A percentile compares a stretch with the other conserved stretches of the same genome.
These are phyloP conservation scores for Alternaria atra DNA, from an alignment of 2,329 filamentous ascomycete species.

Conservation along the genomic window DNA sequence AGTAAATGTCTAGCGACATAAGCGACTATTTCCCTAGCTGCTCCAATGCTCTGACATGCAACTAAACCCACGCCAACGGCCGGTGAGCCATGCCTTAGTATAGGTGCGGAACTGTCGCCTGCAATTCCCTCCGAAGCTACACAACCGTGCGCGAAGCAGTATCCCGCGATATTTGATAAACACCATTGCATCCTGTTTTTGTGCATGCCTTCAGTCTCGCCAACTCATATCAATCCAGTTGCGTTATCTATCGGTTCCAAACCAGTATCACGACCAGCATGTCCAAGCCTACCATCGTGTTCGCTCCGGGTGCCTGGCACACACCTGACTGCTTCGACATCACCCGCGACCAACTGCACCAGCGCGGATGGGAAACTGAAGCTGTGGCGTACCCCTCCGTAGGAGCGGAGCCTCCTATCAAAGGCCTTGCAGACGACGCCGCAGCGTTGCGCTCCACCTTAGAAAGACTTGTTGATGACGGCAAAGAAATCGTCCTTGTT, in stretches of 20 bases:
- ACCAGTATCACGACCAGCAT: background rate
- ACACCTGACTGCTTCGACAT: conserved; percentile 7
- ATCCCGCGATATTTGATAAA: background rate
- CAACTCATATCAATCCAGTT: too few species aligned
- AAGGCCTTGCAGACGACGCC: conserved; percentile 7
- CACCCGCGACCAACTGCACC: conserved; percentile 4
- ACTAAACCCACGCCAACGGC: too few species aligned
- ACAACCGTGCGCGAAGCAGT: too few species aligned
- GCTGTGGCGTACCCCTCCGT: conserved; percentile 7
- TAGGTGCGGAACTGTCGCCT: too few species aligned
- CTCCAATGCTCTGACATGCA: too few species aligned
- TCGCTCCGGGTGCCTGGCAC: conserved; percentile 4
- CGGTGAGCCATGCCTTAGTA: too few species aligned
- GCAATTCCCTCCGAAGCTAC: background rate
- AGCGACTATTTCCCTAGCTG: too few species aligned
- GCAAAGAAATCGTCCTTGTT: conserved; percentile 8
- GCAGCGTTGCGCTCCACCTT: conserved; percentile 4
- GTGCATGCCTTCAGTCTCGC: background rate
- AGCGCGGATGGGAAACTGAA: conserved; percentile 10
- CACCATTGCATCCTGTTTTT: background rate
- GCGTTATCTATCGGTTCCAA: background rate
- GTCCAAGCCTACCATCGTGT: conserved; percentile 5
- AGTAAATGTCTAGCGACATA: too few species aligned
- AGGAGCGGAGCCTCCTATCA: conserved; percentile 10
- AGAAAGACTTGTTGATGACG: conserved; percentile 1